Evolutionary conservation across 371 early-diverging fungal species (phyloP).

Genomic region (Zopfochytrium polystomum): DNA sequence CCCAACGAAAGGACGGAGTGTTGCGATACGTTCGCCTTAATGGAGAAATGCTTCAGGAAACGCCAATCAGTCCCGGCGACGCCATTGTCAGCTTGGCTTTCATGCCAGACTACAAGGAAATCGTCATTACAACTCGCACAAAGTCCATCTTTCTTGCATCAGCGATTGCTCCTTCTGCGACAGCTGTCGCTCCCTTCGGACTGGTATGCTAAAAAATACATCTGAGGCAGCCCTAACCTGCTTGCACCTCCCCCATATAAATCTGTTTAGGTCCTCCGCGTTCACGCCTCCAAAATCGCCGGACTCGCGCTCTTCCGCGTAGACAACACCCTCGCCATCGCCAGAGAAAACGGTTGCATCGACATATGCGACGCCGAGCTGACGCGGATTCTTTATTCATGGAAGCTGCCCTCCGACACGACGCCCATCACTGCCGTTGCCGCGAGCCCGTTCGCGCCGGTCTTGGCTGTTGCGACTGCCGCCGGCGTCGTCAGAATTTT

Average conservation of each 20-base stretch:
- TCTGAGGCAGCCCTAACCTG: no score
- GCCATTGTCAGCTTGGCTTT: conserved; percentile 15
- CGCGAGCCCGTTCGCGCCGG: conserved; percentile 24
- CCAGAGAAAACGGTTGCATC: conserved; percentile 15
- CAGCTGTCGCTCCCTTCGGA: no score
- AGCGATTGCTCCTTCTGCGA: no score
- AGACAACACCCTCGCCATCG: conserved; percentile 25
- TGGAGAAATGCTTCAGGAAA: conserved; percentile 1
- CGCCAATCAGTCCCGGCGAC: conserved; percentile 6
- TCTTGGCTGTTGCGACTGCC: conserved; percentile 39
- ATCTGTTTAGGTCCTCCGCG: neutral
- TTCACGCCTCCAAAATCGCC: conserved; percentile 5
- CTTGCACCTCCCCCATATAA: no score
- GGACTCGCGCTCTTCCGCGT: conserved; percentile 19
- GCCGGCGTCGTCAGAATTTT: conserved; percentile 43
- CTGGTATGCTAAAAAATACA: no score
- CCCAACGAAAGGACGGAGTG: conserved; percentile 45
- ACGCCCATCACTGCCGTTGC: conserved; percentile 28
- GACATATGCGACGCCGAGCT: conserved; percentile 31
- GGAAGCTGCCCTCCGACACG: no score
- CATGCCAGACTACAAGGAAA: conserved; percentile 31
- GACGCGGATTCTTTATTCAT: conserved; percentile 4
- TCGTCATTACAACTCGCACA: conserved; percentile 21
- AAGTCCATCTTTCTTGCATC: conserved; percentile 4
- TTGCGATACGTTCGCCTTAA: conserved; percentile 17